phyloP scores from a whole-genome alignment of 345 rosid genomes.

The Arabis alpina region DNA sequence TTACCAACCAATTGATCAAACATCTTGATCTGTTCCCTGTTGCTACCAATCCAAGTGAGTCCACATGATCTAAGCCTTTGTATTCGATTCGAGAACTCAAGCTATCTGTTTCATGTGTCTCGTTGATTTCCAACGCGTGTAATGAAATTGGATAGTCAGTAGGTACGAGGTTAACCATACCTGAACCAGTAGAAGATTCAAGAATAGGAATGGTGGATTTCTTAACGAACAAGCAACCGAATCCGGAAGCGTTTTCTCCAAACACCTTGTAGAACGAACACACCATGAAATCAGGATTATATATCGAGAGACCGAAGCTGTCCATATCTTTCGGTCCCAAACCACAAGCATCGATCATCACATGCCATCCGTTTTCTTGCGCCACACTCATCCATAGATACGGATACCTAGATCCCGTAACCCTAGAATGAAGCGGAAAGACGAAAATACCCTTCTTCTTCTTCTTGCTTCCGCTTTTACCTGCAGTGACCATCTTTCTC shows the following conservation, averaged over 20 bases:
- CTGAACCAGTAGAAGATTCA: conserved; percentile 57
- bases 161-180: conserved; percentile 76
- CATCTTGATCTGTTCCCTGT: conserved; percentile 77
- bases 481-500: conserved; percentile 63
- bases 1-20: conserved; percentile 89
- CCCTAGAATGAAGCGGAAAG: conserved; percentile 87
- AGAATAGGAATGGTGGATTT: conserved; percentile 64
- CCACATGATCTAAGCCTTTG: conserved; percentile 75
- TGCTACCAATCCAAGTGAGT: conserved; percentile 63
- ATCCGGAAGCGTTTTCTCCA: conserved; percentile 93
- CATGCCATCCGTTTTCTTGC: conserved; percentile 92
- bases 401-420: conserved; percentile 87
- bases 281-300: conserved; percentile 82
- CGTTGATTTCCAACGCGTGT: conserved; percentile 35
- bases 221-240: conserved; percentile 91
- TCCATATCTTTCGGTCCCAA: conserved; percentile 96
- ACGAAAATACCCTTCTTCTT: conserved; percentile 76
- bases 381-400: conserved; percentile 90
- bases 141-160: conserved; percentile 48
- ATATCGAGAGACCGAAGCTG: conserved; percentile 86
- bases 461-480: conserved; percentile 58
- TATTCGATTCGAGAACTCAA: conserved; percentile 45
- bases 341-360: conserved; percentile 88
- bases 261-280: conserved; percentile 92
- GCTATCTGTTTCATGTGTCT: conserved; percentile 33